Conservation (phyloP, 2,329 filamentous ascomycete species). For the Albophoma yamanashiensis region DNA sequence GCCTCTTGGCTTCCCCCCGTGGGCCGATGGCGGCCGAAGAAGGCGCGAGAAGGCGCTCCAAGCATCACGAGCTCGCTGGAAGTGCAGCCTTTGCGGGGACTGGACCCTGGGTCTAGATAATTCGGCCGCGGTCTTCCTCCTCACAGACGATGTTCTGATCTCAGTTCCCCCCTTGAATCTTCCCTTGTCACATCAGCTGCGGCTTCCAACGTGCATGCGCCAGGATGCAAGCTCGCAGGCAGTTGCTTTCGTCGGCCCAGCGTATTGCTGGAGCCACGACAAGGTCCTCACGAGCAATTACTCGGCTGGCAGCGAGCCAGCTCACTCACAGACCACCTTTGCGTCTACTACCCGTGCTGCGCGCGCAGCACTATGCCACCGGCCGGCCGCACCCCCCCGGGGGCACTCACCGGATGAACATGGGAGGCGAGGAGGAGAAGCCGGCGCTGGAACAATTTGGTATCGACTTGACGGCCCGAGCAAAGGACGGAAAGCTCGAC, state of each 20-base stretch:
- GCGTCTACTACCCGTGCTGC: slow-evolving; percentile 25
- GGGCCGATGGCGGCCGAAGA: slow-evolving; percentile 22
- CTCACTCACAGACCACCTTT: slow-evolving; percentile 10
- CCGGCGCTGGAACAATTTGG: slow-evolving; percentile 85
- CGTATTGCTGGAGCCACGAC: slow-evolving; percentile 21
- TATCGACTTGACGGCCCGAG: slow-evolving; percentile 76
- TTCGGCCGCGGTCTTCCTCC: background rate
- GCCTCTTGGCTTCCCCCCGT: background rate
- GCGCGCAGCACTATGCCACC: slow-evolving; percentile 49
- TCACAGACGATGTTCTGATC: background rate
- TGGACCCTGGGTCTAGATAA: background rate
- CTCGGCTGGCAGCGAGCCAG: slow-evolving; percentile 13
- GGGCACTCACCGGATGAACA: slow-evolving; percentile 87
- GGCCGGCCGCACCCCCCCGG: slow-evolving; percentile 79
- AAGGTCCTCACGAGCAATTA: slow-evolving; percentile 17
- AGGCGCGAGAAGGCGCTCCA: slow-evolving; percentile 28
- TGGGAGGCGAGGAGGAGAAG: slow-evolving; percentile 68
- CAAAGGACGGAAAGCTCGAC: slow-evolving; percentile 82
- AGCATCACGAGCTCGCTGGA: slow-evolving; percentile 14
- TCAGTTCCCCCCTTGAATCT: background rate
- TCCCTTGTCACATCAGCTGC: background rate
- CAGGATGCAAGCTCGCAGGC: slow-evolving; percentile 30
- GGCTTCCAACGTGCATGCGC: background rate
- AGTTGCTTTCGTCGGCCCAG: slow-evolving; percentile 26
- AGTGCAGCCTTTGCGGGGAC: background rate